A percentile compares a stretch with the other conserved stretches of the same genome.
Evolutionary conservation across 176 grass and related monocot genomes (phyloP).

Genomic region (Oryza australiensis): DNA sequence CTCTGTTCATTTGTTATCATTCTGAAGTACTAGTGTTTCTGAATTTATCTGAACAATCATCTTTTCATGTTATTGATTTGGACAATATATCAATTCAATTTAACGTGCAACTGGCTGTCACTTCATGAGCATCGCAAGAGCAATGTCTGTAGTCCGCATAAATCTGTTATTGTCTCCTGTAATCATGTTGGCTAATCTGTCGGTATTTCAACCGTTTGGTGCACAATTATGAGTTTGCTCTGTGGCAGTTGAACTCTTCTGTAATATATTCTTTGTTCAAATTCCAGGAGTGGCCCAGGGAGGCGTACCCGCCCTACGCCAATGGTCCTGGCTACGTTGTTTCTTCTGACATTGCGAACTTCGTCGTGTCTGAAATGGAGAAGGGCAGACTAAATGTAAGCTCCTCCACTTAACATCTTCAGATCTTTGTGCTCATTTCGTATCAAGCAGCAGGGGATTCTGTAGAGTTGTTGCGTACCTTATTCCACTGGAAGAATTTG

Average conservation of each 20-base stretch:
- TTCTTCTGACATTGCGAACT: conserved; percentile 65
- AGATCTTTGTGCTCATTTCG: not conserved
- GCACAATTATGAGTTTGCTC: conserved; percentile 24
- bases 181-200: conserved; percentile 19
- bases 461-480: conserved; percentile 5
- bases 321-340: conserved; percentile 74
- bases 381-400: conserved; percentile 57
- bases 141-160: conserved; percentile 1
- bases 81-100: not conserved
- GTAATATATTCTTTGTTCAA: conserved; percentile 8
- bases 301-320: conserved; percentile 59
- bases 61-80: not conserved
- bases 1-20: not conserved
- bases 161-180: conserved; percentile 27
- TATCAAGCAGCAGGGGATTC: conserved; percentile 18
- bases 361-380: conserved; percentile 54
- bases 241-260: conserved; percentile 31
- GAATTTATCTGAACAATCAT: not conserved
- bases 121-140: conserved; percentile 22
- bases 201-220: not conserved
- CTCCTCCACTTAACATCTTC: not conserved
- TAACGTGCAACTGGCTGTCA: conserved; percentile 12
- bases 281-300: conserved; percentile 70
- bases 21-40: not conserved
- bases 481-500: conserved; percentile 10